Conservation (phyloP, 139 green algal species). For the Ettlia oleoabundans region DNA sequence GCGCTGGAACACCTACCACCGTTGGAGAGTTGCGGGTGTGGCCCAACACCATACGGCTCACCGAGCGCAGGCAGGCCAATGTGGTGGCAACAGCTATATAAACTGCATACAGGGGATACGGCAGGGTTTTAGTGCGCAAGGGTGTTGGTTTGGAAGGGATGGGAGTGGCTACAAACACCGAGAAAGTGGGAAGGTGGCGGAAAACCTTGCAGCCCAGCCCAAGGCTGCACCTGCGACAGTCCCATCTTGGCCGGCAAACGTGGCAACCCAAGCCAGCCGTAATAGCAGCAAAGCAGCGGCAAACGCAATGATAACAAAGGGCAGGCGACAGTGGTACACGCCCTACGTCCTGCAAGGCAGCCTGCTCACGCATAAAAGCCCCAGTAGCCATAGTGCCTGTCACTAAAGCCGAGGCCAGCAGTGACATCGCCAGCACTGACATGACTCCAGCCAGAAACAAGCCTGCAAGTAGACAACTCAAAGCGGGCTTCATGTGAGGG, state of each 20-base stretch:
- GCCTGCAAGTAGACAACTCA: neutral
- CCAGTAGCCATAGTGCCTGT: neutral
- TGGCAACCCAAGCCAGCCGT: too few species aligned
- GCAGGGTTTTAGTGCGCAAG: neutral
- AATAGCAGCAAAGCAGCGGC: too few species aligned
- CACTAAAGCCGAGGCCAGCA: neutral
- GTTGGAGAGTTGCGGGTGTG: neutral
- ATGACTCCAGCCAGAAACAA: constrained; percentile 14
- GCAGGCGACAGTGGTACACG: too few species aligned
- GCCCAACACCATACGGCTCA: constrained; percentile 9
- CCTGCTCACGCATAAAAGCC: constrained; percentile 7
- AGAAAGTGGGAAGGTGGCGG: neutral
- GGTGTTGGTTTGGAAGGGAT: neutral
- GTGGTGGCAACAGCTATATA: neutral
- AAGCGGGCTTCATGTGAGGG: neutral
- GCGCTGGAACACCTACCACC: neutral
- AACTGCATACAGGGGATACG: neutral
- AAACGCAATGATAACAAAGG: too few species aligned
- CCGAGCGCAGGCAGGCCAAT: constrained; percentile 13
- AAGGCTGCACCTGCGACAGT: too few species aligned
- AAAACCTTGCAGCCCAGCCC: too few species aligned
- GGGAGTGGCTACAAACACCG: neutral
- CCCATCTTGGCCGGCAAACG: too few species aligned
- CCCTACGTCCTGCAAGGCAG: too few species aligned
- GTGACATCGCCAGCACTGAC: neutral